Conservation (phyloP, 192 early-diverging fungal species). For the Linnemannia zychae region DNA sequence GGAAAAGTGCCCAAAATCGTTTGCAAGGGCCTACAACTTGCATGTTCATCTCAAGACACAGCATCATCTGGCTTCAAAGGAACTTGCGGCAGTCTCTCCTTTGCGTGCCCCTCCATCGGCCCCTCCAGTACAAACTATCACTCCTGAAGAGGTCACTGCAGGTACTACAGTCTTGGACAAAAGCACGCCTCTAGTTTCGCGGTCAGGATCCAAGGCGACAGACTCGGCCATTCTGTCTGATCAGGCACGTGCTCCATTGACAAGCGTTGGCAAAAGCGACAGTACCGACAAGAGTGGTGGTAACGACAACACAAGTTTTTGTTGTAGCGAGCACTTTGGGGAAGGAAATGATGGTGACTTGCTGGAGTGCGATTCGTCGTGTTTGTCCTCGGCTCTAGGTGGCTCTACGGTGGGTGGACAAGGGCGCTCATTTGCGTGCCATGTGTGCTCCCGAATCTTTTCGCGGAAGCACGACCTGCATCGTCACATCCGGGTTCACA, state of each 20-base stretch:
- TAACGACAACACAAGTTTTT: neutral
- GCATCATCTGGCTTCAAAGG: constrained; percentile 18
- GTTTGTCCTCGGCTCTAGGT: neutral
- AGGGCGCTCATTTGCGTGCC: constrained; percentile 63
- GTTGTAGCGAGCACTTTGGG: neutral
- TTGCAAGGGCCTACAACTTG: constrained; percentile 24
- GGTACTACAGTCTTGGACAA: neutral
- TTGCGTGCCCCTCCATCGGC: neutral
- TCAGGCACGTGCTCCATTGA: neutral
- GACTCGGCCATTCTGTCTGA: neutral
- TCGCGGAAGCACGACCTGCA: constrained; percentile 86
- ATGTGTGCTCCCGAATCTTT: constrained; percentile 75
- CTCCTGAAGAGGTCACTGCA: neutral
- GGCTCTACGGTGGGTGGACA: neutral
- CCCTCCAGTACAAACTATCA: neutral
- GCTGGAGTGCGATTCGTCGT: neutral
- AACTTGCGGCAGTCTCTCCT: neutral
- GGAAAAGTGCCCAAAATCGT: constrained; percentile 27
- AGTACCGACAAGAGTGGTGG: neutral
- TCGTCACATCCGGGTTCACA: constrained; percentile 78
- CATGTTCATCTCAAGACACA: constrained; percentile 19
- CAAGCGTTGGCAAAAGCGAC: neutral
- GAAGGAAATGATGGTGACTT: neutral
- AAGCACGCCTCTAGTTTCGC: neutral
- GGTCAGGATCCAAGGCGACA: neutral